Evolutionary conservation across 148 eudicot genomes (phyloP), one percentile per base, ranked within the genome.

Genomic region (Camellia granthamiana): DNA sequence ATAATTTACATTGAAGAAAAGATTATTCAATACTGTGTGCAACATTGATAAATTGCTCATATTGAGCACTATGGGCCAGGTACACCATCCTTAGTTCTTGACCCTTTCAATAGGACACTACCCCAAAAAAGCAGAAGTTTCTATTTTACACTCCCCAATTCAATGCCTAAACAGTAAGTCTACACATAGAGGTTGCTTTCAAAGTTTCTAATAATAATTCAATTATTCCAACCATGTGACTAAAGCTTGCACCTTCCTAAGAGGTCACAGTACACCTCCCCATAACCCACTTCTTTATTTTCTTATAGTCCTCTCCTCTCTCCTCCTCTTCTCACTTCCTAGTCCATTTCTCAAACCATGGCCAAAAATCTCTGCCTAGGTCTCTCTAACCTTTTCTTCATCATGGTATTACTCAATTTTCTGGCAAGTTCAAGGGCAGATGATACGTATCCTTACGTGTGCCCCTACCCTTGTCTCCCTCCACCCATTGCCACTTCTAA

Each of bases 141-240:
- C 49, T 47, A 77, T 51, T 78, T 67, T 41, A 30, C 21, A 65
- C 21, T 2, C 14, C 71, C 78, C 19, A 59, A 44, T 76, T 43
- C 61, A 30, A 59, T 76, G 73, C 54, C 44, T 61, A 23, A 38
- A n/a, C 64, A 46, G 8, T 49, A 65, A 60, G 77, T 76, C 0
- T 12, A 43, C 71, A 73, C 69, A 54, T 61, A 18, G 69, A 73
- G 16, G 64, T 80, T 65, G 42, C 70, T 73, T 63, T 80, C 66
- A 30, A 16, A 74, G 43, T 54, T 72, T 51, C 72, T 77, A 80
- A 74, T 41, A 12, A 65, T 74, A 65, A 75, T 12, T 74, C 14
- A 80, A 63, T 66, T 63, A 65, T 55, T 65, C 41, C 49, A 63
- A 62, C 66, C 47, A 80, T 15, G 56, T 80, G 61, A 74, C 82